Evolutionary conservation across 805 yeast genomes (phyloP).

Genomic region (Lipomyces starkeyi): DNA sequence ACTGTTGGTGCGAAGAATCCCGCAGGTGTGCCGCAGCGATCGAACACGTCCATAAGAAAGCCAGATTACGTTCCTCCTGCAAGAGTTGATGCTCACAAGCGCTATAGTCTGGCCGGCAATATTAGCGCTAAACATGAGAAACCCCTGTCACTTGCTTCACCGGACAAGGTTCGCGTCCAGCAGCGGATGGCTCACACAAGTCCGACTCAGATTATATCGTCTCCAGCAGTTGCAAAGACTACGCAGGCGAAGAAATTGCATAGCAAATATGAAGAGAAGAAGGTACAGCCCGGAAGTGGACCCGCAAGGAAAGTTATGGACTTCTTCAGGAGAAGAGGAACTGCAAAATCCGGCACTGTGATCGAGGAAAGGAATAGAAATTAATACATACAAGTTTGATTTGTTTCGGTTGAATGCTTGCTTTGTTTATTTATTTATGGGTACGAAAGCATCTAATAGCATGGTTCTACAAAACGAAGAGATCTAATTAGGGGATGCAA

Average conservation of each 20-base stretch:
- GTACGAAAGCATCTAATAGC: neutral
- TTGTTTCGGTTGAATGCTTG: neutral
- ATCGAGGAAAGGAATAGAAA: neutral
- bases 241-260: conserved; percentile 5
- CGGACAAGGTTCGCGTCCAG: neutral
- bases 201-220: neutral
- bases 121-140: conserved; percentile 4
- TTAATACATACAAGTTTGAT: neutral
- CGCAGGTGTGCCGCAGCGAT: conserved; percentile 5
- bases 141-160: conserved; percentile 3
- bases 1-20: conserved; percentile 1
- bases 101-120: conserved; percentile 7
- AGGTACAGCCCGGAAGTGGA: conserved; percentile 18
- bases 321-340: conserved; percentile 32
- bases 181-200: conserved; percentile 6
- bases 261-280: conserved; percentile 20
- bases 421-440: neutral
- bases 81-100: neutral
- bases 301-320: conserved; percentile 36
- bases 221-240: neutral
- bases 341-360: conserved; percentile 5
- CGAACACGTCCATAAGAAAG: conserved; percentile 11
- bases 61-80: neutral
- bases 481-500: neutral
- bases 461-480: neutral